These are phyloP conservation scores for Babesia microti DNA, from an alignment of 169 alveolate species.

Conservation along the genomic window DNA sequence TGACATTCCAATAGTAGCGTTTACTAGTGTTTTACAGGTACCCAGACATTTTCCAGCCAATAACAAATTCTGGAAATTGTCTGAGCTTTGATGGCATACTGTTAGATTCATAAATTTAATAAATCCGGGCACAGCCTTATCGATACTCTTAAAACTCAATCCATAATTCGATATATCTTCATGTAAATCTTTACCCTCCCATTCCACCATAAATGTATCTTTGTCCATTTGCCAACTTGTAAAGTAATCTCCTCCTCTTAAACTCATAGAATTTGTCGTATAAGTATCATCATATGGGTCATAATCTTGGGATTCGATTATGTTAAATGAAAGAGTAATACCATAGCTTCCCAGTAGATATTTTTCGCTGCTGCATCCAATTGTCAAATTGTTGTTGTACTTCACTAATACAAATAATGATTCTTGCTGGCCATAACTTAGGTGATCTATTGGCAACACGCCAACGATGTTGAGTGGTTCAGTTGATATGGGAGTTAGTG, in stretches of 20 bases:
- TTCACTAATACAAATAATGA: slow-evolving; percentile 17
- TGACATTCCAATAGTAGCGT: slow-evolving; percentile 43
- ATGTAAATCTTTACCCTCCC: slow-evolving; percentile 6
- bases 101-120: slow-evolving; percentile 18
- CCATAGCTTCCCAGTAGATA: slow-evolving; percentile 21
- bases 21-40: slow-evolving; percentile 12
- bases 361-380: not conserved
- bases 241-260: slow-evolving; percentile 27
- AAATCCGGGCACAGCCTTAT: slow-evolving; percentile 22
- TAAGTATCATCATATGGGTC: slow-evolving; percentile 25
- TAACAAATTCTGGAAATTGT: slow-evolving; percentile 5
- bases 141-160: slow-evolving; percentile 27
- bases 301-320: slow-evolving; percentile 4
- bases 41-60: slow-evolving; percentile 29
- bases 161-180: slow-evolving; percentile 29
- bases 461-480: slow-evolving; percentile 14
- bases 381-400: slow-evolving; percentile 1
- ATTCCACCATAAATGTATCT: slow-evolving; percentile 8
- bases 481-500: slow-evolving; percentile 15
- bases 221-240: slow-evolving; percentile 8
- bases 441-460: slow-evolving; percentile 15
- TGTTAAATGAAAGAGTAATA: slow-evolving; percentile 23
- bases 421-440: slow-evolving; percentile 22
- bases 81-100: slow-evolving; percentile 4
- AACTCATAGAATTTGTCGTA: slow-evolving; percentile 27